phyloP scores from a whole-genome alignment of 805 yeast genomes.

The Scheffersomyces lignosus region DNA sequence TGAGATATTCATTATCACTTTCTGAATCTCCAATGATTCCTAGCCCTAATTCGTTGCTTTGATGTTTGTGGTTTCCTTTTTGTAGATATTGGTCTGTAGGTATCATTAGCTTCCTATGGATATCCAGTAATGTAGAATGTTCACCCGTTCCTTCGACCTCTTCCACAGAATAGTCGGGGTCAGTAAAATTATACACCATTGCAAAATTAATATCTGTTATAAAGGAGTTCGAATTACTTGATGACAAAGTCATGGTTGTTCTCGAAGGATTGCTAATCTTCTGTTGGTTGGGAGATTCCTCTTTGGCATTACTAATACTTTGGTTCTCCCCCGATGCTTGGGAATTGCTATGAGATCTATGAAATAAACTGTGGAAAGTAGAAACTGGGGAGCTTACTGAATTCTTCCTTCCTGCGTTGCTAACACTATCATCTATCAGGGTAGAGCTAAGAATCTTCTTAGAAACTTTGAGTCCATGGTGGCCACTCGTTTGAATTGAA shows the following conservation, averaged over 20 bases:
- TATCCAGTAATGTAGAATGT: slow-evolving; percentile 21
- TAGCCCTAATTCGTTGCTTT: slow-evolving; percentile 16
- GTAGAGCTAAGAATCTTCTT: slow-evolving; percentile 23
- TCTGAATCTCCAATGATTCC: slow-evolving; percentile 16
- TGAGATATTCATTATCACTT: slow-evolving; percentile 9
- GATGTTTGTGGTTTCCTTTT: slow-evolving; percentile 17
- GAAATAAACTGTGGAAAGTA: slow-evolving; percentile 35
- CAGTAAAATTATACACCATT: slow-evolving; percentile 32
- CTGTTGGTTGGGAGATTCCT: slow-evolving; percentile 11
- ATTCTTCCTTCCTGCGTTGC: slow-evolving; percentile 14
- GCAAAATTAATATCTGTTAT: slow-evolving; percentile 32
- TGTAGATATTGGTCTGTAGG: slow-evolving; percentile 38
- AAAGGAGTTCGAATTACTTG: slow-evolving; percentile 34
- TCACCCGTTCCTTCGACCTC: slow-evolving; percentile 20
- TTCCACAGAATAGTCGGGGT: slow-evolving; percentile 28
- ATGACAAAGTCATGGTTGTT: slow-evolving; percentile 28
- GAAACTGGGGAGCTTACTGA: slow-evolving; percentile 32
- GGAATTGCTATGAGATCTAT: slow-evolving; percentile 20
- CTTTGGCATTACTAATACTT: slow-evolving; percentile 9
- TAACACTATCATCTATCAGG: slow-evolving; percentile 13
- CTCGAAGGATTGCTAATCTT: slow-evolving; percentile 13
- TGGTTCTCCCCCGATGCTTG: slow-evolving; percentile 10
- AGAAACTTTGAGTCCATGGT: slow-evolving; percentile 21
- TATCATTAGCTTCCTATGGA: slow-evolving; percentile 29
- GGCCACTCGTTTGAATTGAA: slow-evolving; percentile 29